A percentile compares a stretch with the other conserved stretches of the same genome.
These are phyloP conservation scores for Leccinum pachyderme DNA, from an alignment of 1,284 basidiomycete species.

Conservation along the genomic window DNA sequence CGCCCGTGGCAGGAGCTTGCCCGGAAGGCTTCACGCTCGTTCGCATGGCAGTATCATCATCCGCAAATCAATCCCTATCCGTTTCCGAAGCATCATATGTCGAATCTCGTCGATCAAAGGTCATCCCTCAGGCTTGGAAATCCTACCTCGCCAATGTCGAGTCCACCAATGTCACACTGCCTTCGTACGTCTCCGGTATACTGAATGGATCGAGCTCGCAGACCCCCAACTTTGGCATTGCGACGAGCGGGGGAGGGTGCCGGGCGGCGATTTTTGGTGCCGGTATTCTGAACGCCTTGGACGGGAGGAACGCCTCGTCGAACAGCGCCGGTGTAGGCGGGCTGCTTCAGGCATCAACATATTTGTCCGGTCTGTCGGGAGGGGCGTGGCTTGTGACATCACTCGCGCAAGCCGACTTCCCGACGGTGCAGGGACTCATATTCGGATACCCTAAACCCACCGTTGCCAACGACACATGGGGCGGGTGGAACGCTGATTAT, in stretches of 20 bases:
- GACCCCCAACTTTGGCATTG: slow-evolving; percentile 41
- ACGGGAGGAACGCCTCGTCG: slow-evolving; percentile 46
- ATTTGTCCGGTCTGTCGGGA: slow-evolving; percentile 36
- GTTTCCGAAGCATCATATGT: slow-evolving; percentile 31
- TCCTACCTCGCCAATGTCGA: slow-evolving; percentile 37
- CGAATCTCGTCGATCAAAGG: slow-evolving; percentile 25
- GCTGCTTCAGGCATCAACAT: no score
- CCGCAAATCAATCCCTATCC: slow-evolving; percentile 30
- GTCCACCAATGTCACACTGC: slow-evolving; percentile 25
- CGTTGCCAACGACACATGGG: slow-evolving; percentile 22
- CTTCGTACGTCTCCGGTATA: slow-evolving; percentile 37
- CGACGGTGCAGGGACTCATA: slow-evolving; percentile 17
- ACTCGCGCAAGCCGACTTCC: background rate
- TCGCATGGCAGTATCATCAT: slow-evolving; percentile 29
- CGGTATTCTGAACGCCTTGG: slow-evolving; percentile 48
- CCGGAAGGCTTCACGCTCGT: slow-evolving; percentile 34
- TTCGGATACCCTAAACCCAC: slow-evolving; percentile 33
- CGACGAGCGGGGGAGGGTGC: slow-evolving; percentile 47
- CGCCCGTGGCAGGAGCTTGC: slow-evolving; percentile 27
- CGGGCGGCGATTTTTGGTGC: slow-evolving; percentile 51
- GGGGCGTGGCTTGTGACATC: slow-evolving; percentile 41
- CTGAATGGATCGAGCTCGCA: slow-evolving; percentile 26
- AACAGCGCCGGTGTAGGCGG: slow-evolving; percentile 39
- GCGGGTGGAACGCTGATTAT: slow-evolving; percentile 37
- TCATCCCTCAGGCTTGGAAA: slow-evolving; percentile 34